Conservation (phyloP, 768 basidiomycete species). For the Trametes coccinea region DNA sequence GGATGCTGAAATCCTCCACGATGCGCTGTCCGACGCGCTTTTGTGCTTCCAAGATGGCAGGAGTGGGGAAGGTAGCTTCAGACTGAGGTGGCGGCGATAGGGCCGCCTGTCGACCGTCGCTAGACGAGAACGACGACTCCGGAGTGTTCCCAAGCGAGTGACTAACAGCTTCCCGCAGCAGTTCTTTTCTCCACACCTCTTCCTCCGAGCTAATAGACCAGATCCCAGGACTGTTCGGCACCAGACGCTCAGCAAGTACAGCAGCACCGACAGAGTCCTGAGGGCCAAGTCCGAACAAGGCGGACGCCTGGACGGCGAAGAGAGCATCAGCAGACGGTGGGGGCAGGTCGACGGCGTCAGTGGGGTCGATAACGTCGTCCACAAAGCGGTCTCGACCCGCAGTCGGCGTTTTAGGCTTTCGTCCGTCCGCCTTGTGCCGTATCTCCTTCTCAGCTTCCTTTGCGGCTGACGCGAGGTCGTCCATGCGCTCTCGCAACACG, state of each 20-base stretch:
- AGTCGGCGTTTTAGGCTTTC: slow-evolving; percentile 46
- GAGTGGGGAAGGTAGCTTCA: slow-evolving; percentile 13
- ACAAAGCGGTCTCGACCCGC: slow-evolving; percentile 41
- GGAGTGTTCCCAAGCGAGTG: slow-evolving; percentile 66
- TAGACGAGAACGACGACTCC: slow-evolving; percentile 43
- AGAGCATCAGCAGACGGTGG: slow-evolving; percentile 67
- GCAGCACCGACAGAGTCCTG: slow-evolving; percentile 76
- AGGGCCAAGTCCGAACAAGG: slow-evolving; percentile 69
- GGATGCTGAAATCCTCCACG: slow-evolving; percentile 10
- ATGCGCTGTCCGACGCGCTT: slow-evolving; percentile 19
- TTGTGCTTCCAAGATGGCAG: neutral
- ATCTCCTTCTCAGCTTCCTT: slow-evolving; percentile 76
- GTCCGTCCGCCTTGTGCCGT: slow-evolving; percentile 50
- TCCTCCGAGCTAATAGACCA: slow-evolving; percentile 56
- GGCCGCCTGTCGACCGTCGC: slow-evolving; percentile 16
- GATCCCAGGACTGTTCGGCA: slow-evolving; percentile 59
- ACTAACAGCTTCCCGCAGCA: slow-evolving; percentile 77
- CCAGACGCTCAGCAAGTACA: slow-evolving; percentile 71
- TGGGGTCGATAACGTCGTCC: slow-evolving; percentile 76
- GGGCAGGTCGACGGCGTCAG: slow-evolving; percentile 80
- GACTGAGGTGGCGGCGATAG: slow-evolving; percentile 17
- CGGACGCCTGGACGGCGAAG: slow-evolving; percentile 75
- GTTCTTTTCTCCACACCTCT: slow-evolving; percentile 72
- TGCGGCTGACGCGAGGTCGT: slow-evolving; percentile 66
- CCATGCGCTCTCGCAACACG: slow-evolving; percentile 81